A percentile compares a stretch with the other conserved stretches of the same genome.
Evolutionary conservation across 306 rosid genomes (phyloP).

Genomic region (Senna tora): DNA sequence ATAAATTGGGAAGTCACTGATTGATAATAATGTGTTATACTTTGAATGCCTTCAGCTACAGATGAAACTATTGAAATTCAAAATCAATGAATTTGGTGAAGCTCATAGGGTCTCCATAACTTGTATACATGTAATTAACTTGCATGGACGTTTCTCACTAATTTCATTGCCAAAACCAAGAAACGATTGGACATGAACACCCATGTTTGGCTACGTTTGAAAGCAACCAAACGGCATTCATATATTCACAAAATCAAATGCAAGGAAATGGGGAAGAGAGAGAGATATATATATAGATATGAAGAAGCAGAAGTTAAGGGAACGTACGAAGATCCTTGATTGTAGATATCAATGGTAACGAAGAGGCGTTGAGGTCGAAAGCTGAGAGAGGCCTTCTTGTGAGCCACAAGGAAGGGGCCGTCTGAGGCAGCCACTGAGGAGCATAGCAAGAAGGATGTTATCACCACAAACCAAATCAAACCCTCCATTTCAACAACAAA

Average conservation of each 20-base stretch:
- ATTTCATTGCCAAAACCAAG: too few species aligned
- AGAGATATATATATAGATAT: conserved; percentile 10
- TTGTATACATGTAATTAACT: neutral
- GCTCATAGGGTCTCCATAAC: too few species aligned
- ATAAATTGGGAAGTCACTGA: too few species aligned
- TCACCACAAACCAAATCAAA: conserved; percentile 41
- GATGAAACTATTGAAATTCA: too few species aligned
- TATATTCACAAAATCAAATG: neutral
- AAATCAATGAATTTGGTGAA: too few species aligned
- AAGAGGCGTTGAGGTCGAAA: conserved; percentile 84
- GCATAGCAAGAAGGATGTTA: conserved; percentile 52
- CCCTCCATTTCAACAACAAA: too few species aligned
- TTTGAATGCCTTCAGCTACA: too few species aligned
- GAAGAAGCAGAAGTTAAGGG: neutral
- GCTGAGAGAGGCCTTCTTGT: conserved; percentile 96
- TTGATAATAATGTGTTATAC: too few species aligned
- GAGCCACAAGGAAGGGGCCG: conserved; percentile 82
- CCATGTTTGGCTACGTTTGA: neutral
- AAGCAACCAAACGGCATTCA: neutral
- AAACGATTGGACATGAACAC: neutral
- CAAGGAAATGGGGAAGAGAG: conserved; percentile 36
- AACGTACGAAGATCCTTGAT: conserved; percentile 91
- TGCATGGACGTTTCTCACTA: too few species aligned
- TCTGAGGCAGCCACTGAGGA: conserved; percentile 65
- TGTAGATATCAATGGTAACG: conserved; percentile 91